Conservation (phyloP, 1,139 yeast genomes). For the Suhomyces terraborum region DNA sequence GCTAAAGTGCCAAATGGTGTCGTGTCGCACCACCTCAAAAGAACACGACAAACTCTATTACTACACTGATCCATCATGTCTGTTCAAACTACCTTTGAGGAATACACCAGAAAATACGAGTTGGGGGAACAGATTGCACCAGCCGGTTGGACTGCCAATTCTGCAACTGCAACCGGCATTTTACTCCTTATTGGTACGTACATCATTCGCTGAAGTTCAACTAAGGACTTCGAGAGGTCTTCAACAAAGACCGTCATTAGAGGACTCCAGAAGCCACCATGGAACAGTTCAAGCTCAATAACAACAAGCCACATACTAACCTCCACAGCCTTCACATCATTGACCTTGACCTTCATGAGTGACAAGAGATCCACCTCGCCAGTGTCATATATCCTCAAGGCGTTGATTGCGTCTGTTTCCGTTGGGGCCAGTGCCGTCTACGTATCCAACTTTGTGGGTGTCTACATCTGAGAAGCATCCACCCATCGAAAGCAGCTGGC, state of each 20-base stretch:
- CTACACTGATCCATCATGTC: constrained; percentile 20
- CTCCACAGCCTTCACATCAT: constrained; percentile 35
- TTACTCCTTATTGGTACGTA: constrained; percentile 27
- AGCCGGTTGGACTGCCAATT: constrained; percentile 17
- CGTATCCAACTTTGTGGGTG: constrained; percentile 48
- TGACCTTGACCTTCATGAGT: constrained; percentile 39
- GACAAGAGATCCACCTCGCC: constrained; percentile 37
- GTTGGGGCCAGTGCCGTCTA: constrained; percentile 42
- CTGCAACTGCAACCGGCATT: constrained; percentile 21
- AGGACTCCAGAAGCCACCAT: no score
- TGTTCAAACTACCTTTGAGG: constrained; percentile 36
- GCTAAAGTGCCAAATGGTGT: no score
- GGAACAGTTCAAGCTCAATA: no score
- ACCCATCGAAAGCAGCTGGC: background rate
- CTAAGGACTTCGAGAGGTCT: no score
- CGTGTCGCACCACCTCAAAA: constrained; percentile 4
- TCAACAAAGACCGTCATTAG: no score
- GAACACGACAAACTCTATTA: constrained; percentile 3
- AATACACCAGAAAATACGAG: constrained; percentile 28
- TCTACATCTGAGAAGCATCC: constrained; percentile 31
- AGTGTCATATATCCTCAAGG: constrained; percentile 31
- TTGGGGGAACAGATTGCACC: constrained; percentile 27
- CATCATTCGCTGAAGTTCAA: background rate
- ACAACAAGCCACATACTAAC: constrained; percentile 22
- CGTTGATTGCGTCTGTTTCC: constrained; percentile 40